Conservation (phyloP, 164 flowering plant genomes). For the Chimonanthus praecox region DNA sequence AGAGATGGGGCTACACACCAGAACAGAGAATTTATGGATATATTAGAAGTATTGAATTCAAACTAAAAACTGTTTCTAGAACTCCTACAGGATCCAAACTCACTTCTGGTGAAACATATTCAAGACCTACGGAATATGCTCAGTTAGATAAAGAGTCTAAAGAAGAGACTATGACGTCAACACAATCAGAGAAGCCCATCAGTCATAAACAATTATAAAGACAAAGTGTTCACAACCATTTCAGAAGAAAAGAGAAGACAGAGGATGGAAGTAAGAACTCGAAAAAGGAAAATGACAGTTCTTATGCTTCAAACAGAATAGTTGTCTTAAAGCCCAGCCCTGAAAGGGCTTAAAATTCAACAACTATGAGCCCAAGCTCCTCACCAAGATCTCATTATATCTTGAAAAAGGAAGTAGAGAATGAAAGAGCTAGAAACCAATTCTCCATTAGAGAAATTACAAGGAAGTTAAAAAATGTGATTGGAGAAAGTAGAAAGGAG, state of each 20-base stretch:
- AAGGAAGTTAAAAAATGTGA: conserved; percentile 56
- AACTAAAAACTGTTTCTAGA: conserved; percentile 47
- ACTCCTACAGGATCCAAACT: conserved; percentile 50
- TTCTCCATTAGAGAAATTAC: conserved; percentile 69
- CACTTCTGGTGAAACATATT: conserved; percentile 40
- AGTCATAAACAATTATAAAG: conserved; percentile 27
- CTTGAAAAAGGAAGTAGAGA: conserved; percentile 19
- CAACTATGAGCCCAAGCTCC: conserved; percentile 19
- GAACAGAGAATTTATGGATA: conserved; percentile 52
- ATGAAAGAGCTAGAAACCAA: conserved; percentile 34
- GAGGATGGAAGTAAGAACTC: conserved; percentile 21
- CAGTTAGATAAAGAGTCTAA: conserved; percentile 5
- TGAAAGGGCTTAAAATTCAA: conserved; percentile 20
- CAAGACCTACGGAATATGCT: conserved; percentile 30
- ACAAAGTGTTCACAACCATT: conserved; percentile 26
- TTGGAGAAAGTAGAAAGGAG: conserved; percentile 48
- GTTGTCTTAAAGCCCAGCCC: conserved; percentile 73
- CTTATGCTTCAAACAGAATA: conserved; percentile 42
- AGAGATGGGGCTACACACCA: conserved; percentile 31
- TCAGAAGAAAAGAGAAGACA: conserved; percentile 52
- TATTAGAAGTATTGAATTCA: conserved; percentile 46
- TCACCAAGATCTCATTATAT: conserved; percentile 19
- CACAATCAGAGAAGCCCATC: conserved; percentile 23
- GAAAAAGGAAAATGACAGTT: conserved; percentile 11
- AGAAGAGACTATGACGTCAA: conserved; percentile 4